Evolutionary conservation across 2,329 filamentous ascomycete genomes (phyloP).

Genomic region (Thelonectria discophora): DNA sequence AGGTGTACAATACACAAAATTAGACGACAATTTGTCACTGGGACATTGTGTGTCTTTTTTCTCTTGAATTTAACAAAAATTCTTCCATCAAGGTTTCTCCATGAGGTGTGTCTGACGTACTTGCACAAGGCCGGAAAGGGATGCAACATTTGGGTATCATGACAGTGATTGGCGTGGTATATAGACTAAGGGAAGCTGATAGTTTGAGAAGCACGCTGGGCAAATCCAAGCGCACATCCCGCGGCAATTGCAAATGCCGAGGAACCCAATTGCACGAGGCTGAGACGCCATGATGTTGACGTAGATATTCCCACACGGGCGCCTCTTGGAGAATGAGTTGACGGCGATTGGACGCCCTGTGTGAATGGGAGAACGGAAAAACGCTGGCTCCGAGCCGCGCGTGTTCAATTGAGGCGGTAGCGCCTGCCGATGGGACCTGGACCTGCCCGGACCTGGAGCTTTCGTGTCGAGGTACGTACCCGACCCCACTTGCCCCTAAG

Average conservation of each 20-base stretch:
- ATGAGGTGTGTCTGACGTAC: constrained; percentile 4
- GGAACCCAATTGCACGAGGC: constrained; percentile 14
- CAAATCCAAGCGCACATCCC: not conserved
- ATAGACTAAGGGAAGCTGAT: not conserved
- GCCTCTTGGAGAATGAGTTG: constrained; percentile 26
- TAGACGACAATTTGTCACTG: constrained; percentile 52
- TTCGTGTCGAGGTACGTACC: constrained; percentile 37
- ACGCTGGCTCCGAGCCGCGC: constrained; percentile 25
- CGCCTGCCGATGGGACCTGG: too few species aligned
- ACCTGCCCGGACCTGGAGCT: not conserved
- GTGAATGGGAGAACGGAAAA: constrained; percentile 29
- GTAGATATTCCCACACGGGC: constrained; percentile 17
- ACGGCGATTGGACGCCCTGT: constrained; percentile 27
- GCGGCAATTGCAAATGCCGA: not conserved
- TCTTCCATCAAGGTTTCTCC: constrained; percentile 1
- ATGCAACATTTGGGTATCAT: not conserved
- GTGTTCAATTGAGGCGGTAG: constrained; percentile 1
- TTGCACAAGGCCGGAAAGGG: not conserved
- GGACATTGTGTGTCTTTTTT: constrained; percentile 28
- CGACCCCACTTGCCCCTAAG: constrained; percentile 30
- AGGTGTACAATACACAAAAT: constrained; percentile 64
- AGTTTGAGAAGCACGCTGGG: not conserved
- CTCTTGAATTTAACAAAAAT: constrained; percentile 7
- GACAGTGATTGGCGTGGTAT: not conserved
- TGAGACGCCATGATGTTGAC: constrained; percentile 18